These are phyloP conservation scores for Plasmodium gallinaceum DNA, from an alignment of 169 alveolate species.

Conservation along the genomic window DNA sequence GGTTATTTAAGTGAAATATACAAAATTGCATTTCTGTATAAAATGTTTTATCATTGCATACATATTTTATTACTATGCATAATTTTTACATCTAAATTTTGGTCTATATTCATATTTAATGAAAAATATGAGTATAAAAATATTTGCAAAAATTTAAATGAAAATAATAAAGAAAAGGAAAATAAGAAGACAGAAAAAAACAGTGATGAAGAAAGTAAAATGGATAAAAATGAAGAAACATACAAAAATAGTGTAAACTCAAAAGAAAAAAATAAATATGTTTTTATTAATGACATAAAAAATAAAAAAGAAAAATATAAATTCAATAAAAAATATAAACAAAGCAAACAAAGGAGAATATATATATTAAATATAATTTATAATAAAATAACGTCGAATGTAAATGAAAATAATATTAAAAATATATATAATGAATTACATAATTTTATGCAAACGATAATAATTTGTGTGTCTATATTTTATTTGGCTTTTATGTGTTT, in stretches of 20 bases:
- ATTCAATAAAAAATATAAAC: neutral
- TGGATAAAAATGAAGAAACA: neutral
- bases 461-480: constrained; percentile 53
- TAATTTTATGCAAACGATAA: constrained; percentile 67
- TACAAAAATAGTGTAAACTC: neutral
- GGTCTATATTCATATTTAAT: constrained; percentile 43
- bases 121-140: constrained; percentile 15
- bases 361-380: constrained; percentile 40
- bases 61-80: constrained; percentile 41
- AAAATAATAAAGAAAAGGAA: constrained; percentile 1
- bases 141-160: neutral
- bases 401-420: constrained; percentile 30
- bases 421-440: constrained; percentile 58
- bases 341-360: constrained; percentile 16
- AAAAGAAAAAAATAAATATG: neutral
- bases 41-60: constrained; percentile 40
- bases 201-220: neutral
- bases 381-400: constrained; percentile 28
- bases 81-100: constrained; percentile 52
- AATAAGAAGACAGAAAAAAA: neutral
- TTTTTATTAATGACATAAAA: neutral
- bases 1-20: constrained; percentile 67
- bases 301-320: neutral
- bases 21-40: constrained; percentile 44
- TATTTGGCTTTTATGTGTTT: constrained; percentile 51